Conservation (phyloP, 1,139 yeast genomes). For the Suhomyces atakaporum region DNA sequence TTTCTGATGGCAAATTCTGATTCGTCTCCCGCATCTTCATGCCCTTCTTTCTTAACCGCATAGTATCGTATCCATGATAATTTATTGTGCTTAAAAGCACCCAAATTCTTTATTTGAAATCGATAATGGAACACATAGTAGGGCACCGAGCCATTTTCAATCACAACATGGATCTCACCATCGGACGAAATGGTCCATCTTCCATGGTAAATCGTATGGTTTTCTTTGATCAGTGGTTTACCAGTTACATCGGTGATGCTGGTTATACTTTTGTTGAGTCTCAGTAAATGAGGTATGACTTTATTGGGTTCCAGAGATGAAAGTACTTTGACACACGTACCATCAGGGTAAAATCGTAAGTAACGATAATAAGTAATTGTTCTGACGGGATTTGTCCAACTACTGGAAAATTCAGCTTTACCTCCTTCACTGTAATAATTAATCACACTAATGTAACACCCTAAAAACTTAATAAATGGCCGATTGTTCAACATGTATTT, state of each 20-base stretch:
- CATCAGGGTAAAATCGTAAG: slow-evolving; percentile 77
- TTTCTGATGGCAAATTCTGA: slow-evolving; percentile 60
- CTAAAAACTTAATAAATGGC: slow-evolving; percentile 78
- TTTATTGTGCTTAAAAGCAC: slow-evolving; percentile 58
- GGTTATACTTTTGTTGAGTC: slow-evolving; percentile 21
- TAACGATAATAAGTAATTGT: slow-evolving; percentile 88
- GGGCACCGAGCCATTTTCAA: slow-evolving; percentile 63
- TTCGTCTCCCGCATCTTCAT: slow-evolving; percentile 48
- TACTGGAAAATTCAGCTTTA: slow-evolving; percentile 58
- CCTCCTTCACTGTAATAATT: slow-evolving; percentile 84
- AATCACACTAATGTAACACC: slow-evolving; percentile 83
- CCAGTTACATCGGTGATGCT: slow-evolving; percentile 5
- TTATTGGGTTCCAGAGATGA: slow-evolving; percentile 65
- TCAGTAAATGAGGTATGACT: slow-evolving; percentile 58
- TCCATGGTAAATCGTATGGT: slow-evolving; percentile 49
- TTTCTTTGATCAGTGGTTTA: slow-evolving; percentile 23
- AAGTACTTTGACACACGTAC: slow-evolving; percentile 65
- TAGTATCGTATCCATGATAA: slow-evolving; percentile 67
- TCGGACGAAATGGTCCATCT: slow-evolving; percentile 50
- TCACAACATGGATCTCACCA: slow-evolving; percentile 55
- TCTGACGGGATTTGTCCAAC: slow-evolving; percentile 78
- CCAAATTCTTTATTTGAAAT: slow-evolving; percentile 54
- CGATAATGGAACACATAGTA: slow-evolving; percentile 66
- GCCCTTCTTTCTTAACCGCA: slow-evolving; percentile 46
- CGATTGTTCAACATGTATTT: slow-evolving; percentile 47